Conservation (phyloP, 148 eudicot genomes). For the Diospyros lotus region DNA sequence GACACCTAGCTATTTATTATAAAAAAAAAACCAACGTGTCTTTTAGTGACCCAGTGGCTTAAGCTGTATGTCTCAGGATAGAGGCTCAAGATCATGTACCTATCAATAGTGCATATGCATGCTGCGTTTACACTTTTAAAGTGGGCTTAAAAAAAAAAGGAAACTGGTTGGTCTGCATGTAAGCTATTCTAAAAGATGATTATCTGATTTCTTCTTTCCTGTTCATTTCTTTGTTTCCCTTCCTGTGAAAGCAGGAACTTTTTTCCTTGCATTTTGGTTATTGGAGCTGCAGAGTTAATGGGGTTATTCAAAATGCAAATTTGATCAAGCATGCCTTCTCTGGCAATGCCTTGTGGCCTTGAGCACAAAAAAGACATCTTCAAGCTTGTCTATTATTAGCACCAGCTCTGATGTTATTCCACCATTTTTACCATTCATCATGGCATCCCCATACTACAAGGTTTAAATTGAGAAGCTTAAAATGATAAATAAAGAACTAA, state of each 20-base stretch:
- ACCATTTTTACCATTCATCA: neutral
- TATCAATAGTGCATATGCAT: neutral
- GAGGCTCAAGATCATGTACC: too few relatives aligned
- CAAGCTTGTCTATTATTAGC: neutral
- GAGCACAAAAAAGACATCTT: neutral
- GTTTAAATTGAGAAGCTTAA: neutral
- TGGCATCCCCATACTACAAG: neutral
- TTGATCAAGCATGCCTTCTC: neutral
- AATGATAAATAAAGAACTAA: neutral
- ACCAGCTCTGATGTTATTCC: conserved; percentile 1
- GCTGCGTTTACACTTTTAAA: neutral
- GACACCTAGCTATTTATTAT: too few relatives aligned
- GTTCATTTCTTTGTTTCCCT: neutral
- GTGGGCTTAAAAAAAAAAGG: neutral
- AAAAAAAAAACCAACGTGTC: too few relatives aligned
- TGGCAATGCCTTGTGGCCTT: neutral
- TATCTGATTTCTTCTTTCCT: neutral
- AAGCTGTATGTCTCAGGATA: too few relatives aligned
- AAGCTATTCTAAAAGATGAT: neutral
- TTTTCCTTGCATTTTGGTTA: neutral
- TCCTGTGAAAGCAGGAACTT: neutral
- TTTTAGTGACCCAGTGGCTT: too few relatives aligned
- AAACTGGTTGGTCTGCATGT: neutral
- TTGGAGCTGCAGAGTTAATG: neutral
- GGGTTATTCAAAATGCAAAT: neutral